A percentile compares a stretch with the other conserved stretches of the same genome.
Evolutionary conservation across 768 basidiomycete species (phyloP).

Genomic region (Rhodotorula kratochvilovae): DNA sequence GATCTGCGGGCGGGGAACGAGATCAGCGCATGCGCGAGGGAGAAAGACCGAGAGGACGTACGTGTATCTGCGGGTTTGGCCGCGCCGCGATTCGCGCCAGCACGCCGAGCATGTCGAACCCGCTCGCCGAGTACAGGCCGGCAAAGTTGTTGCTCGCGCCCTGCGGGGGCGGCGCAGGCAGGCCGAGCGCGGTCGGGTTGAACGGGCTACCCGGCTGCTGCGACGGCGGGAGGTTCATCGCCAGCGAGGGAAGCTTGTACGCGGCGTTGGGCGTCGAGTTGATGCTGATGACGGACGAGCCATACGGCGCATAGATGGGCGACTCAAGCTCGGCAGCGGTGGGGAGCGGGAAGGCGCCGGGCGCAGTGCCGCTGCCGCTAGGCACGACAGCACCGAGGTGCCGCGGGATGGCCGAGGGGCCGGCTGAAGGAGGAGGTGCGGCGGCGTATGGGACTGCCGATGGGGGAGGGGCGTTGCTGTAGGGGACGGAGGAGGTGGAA

Average conservation of each 20-base stretch:
- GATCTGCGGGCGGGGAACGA: conserved; percentile 49
- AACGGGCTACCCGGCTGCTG: conserved; percentile 10
- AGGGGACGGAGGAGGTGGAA: neutral
- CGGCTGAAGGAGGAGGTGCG: neutral
- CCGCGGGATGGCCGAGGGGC: neutral
- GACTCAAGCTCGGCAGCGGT: conserved; percentile 11
- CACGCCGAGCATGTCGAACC: conserved; percentile 83
- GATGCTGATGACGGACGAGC: conserved; percentile 33
- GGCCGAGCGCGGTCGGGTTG: conserved; percentile 25
- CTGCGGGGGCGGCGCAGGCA: conserved; percentile 27
- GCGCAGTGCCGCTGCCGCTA: neutral
- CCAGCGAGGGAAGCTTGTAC: conserved; percentile 34
- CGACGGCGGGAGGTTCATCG: conserved; percentile 23
- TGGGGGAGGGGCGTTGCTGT: neutral
- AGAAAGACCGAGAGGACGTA: neutral
- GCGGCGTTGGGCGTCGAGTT: conserved; percentile 10
- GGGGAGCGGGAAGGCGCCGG: neutral
- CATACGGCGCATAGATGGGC: conserved; percentile 35
- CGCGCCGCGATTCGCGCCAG: conserved; percentile 71
- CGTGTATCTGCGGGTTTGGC: conserved; percentile 62
- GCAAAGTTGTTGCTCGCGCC: conserved; percentile 41
- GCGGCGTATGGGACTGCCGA: neutral
- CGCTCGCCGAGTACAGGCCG: conserved; percentile 77
- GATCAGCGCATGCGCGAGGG: neutral
- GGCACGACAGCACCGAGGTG: neutral